Evolutionary conservation across 257 asterid species (phyloP).

Genomic region (Solanum corneliomulleri): DNA sequence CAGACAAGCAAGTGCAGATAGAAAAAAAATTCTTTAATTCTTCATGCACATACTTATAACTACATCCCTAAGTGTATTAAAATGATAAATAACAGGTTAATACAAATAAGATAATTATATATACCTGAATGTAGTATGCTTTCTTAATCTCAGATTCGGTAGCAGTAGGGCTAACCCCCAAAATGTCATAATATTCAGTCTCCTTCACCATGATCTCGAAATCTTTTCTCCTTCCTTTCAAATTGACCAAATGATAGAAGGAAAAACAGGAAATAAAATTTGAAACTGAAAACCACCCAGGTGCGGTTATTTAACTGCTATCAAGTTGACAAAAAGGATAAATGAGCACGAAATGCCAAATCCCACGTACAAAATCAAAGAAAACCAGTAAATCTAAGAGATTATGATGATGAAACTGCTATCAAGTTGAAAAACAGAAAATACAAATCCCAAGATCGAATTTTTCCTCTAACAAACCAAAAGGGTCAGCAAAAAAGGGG

Average conservation of each 20-base stretch:
- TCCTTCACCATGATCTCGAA: conserved; percentile 55
- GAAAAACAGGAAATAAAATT: background rate
- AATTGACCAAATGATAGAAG: background rate
- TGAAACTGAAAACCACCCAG: background rate
- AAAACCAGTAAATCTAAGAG: background rate
- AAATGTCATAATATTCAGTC: conserved; percentile 60
- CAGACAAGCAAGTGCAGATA: background rate
- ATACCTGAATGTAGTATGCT: conserved; percentile 65
- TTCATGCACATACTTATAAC: background rate
- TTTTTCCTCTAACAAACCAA: background rate
- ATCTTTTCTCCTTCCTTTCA: background rate
- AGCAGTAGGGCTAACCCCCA: conserved; percentile 68
- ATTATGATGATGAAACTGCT: background rate
- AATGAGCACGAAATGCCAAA: background rate
- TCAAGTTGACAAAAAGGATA: background rate
- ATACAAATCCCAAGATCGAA: background rate
- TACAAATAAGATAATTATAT: background rate
- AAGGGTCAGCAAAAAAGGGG: background rate
- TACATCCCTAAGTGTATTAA: background rate
- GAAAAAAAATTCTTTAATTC: background rate
- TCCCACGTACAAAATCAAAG: background rate
- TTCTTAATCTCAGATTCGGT: conserved; percentile 59
- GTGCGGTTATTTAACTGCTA: background rate
- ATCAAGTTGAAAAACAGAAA: background rate
- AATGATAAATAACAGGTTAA: background rate